phyloP scores from a whole-genome alignment of 495 filamentous ascomycete species.

The Penicillium paradoxum region DNA sequence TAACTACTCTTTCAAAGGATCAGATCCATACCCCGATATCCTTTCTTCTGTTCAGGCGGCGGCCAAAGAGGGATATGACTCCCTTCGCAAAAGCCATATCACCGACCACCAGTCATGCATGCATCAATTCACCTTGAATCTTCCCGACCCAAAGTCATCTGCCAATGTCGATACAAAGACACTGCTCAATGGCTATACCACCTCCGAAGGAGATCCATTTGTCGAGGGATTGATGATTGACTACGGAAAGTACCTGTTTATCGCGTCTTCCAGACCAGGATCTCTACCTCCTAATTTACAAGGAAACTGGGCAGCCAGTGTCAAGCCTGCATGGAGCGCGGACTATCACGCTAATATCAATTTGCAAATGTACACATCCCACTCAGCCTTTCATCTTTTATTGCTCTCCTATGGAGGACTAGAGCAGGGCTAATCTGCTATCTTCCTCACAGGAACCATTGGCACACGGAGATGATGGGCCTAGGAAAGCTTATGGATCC shows the following conservation, averaged over 20 bases:
- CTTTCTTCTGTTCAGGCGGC: conserved; percentile 21
- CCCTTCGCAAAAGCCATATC: conserved; percentile 31
- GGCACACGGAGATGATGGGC: conserved; percentile 33
- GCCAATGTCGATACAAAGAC: conserved; percentile 30
- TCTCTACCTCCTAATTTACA: conserved; percentile 46
- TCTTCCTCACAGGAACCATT: conserved; percentile 28
- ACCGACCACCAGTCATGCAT: conserved; percentile 35
- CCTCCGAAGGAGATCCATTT: conserved; percentile 34
- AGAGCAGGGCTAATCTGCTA: neutral
- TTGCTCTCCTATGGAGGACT: neutral
- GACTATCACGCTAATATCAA: conserved; percentile 52
- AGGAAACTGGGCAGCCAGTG: conserved; percentile 35
- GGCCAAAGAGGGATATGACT: conserved; percentile 18
- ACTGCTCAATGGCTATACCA: conserved; percentile 30
- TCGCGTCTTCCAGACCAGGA: conserved; percentile 32
- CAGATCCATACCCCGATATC: conserved; percentile 32
- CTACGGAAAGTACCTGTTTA: conserved; percentile 43
- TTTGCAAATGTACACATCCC: conserved; percentile 39
- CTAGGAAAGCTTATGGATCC: conserved; percentile 28
- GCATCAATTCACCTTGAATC: conserved; percentile 31
- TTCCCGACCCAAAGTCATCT: conserved; percentile 37
- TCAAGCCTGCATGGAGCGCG: conserved; percentile 37
- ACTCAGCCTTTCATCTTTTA: neutral
- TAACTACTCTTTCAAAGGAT: conserved; percentile 43
- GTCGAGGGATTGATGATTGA: conserved; percentile 43